These are phyloP conservation scores for Saccharomyces mikatae DNA, from an alignment of 805 yeast species.

Conservation along the genomic window DNA sequence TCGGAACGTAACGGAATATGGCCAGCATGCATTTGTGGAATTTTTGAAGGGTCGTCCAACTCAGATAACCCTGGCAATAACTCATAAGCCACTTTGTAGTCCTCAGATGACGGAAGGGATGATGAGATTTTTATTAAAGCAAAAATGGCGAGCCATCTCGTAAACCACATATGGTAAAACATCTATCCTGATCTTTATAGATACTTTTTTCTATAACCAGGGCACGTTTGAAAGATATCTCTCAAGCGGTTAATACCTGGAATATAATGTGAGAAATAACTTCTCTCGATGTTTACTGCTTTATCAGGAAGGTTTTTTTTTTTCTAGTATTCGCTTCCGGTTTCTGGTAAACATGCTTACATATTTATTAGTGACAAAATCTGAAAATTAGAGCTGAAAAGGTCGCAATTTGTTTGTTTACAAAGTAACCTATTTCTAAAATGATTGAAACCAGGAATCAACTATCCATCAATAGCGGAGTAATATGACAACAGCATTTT, in stretches of 20 bases:
- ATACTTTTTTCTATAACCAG: not conserved
- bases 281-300: not conserved
- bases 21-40: constrained; percentile 51
- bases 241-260: not conserved
- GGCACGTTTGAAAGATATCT: too few species aligned
- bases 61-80: constrained; percentile 24
- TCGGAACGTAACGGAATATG: constrained; percentile 41
- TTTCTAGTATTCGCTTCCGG: not conserved
- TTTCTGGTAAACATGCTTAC: not conserved
- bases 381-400: not conserved
- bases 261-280: not conserved
- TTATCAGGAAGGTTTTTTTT: not conserved
- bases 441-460: too few species aligned
- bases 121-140: not conserved
- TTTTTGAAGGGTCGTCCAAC: constrained; percentile 11
- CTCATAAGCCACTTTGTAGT: constrained; percentile 22
- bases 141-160: not conserved
- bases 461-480: too few species aligned
- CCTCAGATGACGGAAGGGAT: constrained; percentile 7
- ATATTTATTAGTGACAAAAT: not conserved
- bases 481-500: too few species aligned
- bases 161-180: not conserved
- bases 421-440: too few species aligned
- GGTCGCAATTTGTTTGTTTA: not conserved
- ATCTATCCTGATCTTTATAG: not conserved